Evolutionary conservation across 176 grass and related monocot species (phyloP).

Genomic region (Poa pratensis): DNA sequence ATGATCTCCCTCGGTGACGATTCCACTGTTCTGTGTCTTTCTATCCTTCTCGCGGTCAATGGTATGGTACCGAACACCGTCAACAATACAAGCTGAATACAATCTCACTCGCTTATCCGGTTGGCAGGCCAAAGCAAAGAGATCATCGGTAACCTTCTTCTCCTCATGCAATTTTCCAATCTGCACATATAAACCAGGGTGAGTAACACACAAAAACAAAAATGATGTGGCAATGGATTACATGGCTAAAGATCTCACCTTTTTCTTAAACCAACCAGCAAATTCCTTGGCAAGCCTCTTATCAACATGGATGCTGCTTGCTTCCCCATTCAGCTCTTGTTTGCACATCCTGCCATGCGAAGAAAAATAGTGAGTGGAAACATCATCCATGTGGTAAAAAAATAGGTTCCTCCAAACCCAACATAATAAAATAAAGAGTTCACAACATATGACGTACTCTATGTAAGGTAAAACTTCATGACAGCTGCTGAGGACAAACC

Average conservation of each 20-base stretch:
- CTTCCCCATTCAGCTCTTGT: background rate
- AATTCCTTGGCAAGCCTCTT: background rate
- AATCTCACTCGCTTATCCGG: background rate
- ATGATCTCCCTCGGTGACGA: background rate
- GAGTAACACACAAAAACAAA: too few species aligned
- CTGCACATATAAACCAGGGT: background rate
- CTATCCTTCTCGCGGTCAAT: background rate
- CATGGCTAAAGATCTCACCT: background rate
- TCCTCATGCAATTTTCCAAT: background rate
- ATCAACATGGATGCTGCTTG: background rate
- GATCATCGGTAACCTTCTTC: too few species aligned
- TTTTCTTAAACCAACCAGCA: background rate
- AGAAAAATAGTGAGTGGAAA: too few species aligned
- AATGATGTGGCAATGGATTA: too few species aligned
- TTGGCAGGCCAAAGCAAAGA: background rate
- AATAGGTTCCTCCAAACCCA: too few species aligned
- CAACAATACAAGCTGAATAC: background rate
- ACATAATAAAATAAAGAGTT: too few species aligned
- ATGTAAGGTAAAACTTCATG: too few species aligned
- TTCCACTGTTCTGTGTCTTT: background rate
- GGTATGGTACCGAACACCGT: background rate
- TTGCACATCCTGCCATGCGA: background rate
- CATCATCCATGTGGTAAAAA: too few species aligned
- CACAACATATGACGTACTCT: too few species aligned
- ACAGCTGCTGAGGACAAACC: background rate